Base-by-base conservation (phyloP, 164 flowering plant species). In the Magnolia changhungtana region DNA sequence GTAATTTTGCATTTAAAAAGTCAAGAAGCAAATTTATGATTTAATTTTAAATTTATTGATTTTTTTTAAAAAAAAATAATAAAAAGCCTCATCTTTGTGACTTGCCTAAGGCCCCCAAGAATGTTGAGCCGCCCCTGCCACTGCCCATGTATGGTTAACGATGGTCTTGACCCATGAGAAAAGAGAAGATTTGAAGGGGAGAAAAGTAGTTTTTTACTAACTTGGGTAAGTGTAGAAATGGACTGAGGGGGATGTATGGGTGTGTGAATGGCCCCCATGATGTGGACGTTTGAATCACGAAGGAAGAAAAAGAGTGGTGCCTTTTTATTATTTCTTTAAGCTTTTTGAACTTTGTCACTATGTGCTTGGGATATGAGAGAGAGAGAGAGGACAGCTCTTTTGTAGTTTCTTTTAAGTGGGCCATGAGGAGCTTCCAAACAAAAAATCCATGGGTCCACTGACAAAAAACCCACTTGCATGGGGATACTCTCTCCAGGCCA, bases 371-470 rank as follows among this genome's bases (percentile, higher is more conserved):
- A 55, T 13, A 55, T 55, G 18, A 16, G 61, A 55, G 61, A 55
- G 61, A 31, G 59, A 55, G 13, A 13, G 4, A 55, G 61, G 18
- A 55, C 13, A 10, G 20, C 68, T 74, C 63, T 23, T 29, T 11
- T 49, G 69, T 45, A 21, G 20, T 45, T 74, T 65, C 18, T 55
- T 55, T 16, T 21, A 20, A 29, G 71, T 64, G 59, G 10, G 70
- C 45, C 70, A 73, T 63, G 58, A 29, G 69, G 50, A 49, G 31
- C 29, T 74, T 74, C 76, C 58, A 63, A 52, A 52, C 63, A 71
- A 52, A 61, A 71, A 52, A 71, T 71, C 73, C 61, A 52, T 71
- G 73, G 73, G 63, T 50, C 20, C 27, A 20, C 63, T 7, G 63
- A 51, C 14, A 71, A 50, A 52, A 23, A 50, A 49, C 52, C 59